phyloP scores from a whole-genome alignment of 257 asterid genomes.

The Gynochthodes officinalis region DNA sequence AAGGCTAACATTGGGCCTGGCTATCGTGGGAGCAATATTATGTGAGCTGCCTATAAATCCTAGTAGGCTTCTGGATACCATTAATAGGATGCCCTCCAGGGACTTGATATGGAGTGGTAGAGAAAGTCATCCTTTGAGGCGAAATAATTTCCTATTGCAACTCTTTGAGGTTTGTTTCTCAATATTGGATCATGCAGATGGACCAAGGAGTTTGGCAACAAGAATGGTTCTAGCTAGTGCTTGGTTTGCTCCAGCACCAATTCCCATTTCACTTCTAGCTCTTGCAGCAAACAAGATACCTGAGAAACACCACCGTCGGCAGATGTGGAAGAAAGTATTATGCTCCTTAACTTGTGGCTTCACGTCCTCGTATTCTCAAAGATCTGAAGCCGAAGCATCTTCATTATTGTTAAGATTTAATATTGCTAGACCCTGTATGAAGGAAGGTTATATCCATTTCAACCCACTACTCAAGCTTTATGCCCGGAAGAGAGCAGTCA shows the following conservation, averaged over 20 bases:
- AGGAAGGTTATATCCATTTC: slow-evolving; percentile 58
- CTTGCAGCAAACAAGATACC: slow-evolving; percentile 78
- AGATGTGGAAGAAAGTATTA: slow-evolving; percentile 58
- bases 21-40: slow-evolving; percentile 82
- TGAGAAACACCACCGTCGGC: slow-evolving; percentile 55
- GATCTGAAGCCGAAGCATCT: slow-evolving; percentile 71
- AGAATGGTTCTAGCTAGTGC: slow-evolving; percentile 88
- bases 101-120: slow-evolving; percentile 52
- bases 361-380: slow-evolving; percentile 56
- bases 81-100: slow-evolving; percentile 72
- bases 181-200: slow-evolving; percentile 90
- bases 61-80: slow-evolving; percentile 76
- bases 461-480: slow-evolving; percentile 50
- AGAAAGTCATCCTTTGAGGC: slow-evolving; percentile 59
- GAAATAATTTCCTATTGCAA: slow-evolving; percentile 72
- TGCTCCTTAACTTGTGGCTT: slow-evolving; percentile 64
- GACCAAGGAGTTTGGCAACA: slow-evolving; percentile 84
- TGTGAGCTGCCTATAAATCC: slow-evolving; percentile 95
- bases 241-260: slow-evolving; percentile 86
- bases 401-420: slow-evolving; percentile 57
- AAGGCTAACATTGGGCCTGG: slow-evolving; percentile 81
- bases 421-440: slow-evolving; percentile 47
- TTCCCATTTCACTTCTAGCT: slow-evolving; percentile 58
- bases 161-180: slow-evolving; percentile 95
- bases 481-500: slow-evolving; percentile 54